These are phyloP conservation scores for Suillus sp. DNA, from an alignment of 768 basidiomycete genomes.

Conservation along the genomic window DNA sequence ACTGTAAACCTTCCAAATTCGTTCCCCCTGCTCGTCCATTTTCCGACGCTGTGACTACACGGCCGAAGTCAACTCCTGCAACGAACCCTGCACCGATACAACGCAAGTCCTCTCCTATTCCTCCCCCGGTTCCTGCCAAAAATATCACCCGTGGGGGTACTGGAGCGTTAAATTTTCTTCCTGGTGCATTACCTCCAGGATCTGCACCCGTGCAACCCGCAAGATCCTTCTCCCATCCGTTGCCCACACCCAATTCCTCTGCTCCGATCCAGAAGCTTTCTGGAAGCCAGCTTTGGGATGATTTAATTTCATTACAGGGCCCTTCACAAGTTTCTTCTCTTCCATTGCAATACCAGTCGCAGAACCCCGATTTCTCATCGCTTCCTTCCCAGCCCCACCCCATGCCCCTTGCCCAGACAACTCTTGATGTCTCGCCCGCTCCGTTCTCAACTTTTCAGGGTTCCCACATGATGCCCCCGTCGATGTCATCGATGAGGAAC, in stretches of 20 bases:
- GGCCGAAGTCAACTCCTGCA: conserved; percentile 21
- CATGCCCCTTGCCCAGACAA: conserved; percentile 15
- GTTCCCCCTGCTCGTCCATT: conserved; percentile 44
- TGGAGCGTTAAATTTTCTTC: conserved; percentile 15
- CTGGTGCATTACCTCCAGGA: conserved; percentile 17
- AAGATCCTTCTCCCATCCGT: conserved; percentile 41
- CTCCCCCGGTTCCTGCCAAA: conserved; percentile 30
- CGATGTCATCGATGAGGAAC: conserved; percentile 4
- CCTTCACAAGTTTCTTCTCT: conserved; percentile 43
- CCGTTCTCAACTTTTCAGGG: conserved; percentile 25
- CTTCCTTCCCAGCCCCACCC: conserved; percentile 22
- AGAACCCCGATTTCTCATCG: conserved; percentile 1
- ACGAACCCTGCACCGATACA: conserved; percentile 14
- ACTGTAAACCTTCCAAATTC: conserved; percentile 48
- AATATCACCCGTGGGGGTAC: conserved; percentile 23
- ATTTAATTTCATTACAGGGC: conserved; percentile 51
- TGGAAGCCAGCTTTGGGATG: conserved; percentile 57
- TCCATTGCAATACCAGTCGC: conserved; percentile 44
- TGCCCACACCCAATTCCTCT: conserved; percentile 16
- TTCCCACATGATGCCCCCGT: conserved; percentile 12
- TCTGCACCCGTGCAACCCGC: conserved; percentile 14
- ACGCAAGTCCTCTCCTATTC: conserved; percentile 27
- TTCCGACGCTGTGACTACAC: conserved; percentile 28
- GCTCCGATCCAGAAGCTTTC: conserved; percentile 22
- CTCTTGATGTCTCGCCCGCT: conserved; percentile 14